These are phyloP conservation scores for Psilocybe cyanescens DNA, from an alignment of 768 basidiomycete species.

Conservation along the genomic window DNA sequence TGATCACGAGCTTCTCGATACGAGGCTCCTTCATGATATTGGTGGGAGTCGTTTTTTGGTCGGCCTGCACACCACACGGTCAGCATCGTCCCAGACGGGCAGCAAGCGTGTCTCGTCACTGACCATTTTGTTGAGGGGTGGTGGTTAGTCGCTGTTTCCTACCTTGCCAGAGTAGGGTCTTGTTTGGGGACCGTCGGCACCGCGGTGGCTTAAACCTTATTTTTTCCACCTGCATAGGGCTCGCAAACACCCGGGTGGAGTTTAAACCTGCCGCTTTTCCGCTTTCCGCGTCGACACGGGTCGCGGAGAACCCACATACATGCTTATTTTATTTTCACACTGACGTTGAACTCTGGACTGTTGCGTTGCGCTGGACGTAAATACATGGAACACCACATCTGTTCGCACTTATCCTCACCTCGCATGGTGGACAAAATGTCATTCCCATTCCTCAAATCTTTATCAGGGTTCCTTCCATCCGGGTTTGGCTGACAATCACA, in stretches of 20 bases:
- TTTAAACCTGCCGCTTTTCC: constrained; percentile 10
- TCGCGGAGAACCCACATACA: too few relatives aligned
- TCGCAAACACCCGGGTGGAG: constrained; percentile 30
- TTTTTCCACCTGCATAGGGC: constrained; percentile 35
- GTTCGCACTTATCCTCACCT: background rate
- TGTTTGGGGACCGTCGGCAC: constrained; percentile 28
- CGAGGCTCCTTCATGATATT: constrained; percentile 97
- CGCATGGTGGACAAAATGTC: background rate
- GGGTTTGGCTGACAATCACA: background rate
- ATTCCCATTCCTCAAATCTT: background rate
- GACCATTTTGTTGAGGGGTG: constrained; percentile 28
- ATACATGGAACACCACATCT: background rate
- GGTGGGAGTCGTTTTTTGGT: constrained; percentile 84
- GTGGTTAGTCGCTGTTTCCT: constrained; percentile 41
- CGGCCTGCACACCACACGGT: constrained; percentile 58
- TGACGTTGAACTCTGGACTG: background rate
- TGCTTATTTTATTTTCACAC: too few relatives aligned
- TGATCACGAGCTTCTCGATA: constrained; percentile 99
- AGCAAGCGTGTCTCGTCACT: constrained; percentile 3
- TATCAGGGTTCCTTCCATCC: background rate
- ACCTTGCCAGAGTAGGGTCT: constrained; percentile 31
- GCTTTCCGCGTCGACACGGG: background rate
- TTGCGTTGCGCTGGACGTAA: background rate
- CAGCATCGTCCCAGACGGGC: constrained; percentile 10
- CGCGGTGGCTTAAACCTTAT: constrained; percentile 48